A percentile compares a stretch with the other conserved stretches of the same genome.
These are phyloP conservation scores for Alternaria triticimaculans DNA, from an alignment of 2,329 filamentous ascomycete species.

Conservation along the genomic window DNA sequence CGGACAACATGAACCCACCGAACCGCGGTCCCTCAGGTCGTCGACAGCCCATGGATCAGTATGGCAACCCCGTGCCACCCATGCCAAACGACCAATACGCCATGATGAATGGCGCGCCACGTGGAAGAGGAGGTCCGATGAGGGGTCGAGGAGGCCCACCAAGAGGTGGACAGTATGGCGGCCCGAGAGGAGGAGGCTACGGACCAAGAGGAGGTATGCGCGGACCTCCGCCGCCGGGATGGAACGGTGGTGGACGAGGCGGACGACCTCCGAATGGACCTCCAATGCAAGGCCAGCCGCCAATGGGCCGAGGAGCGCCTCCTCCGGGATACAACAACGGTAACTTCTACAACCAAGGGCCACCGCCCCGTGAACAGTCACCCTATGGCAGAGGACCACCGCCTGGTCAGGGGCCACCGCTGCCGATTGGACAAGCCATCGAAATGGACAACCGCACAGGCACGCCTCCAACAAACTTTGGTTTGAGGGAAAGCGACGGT, in stretches of 20 bases:
- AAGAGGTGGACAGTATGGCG: constrained; percentile 44
- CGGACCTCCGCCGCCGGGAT: constrained; percentile 51
- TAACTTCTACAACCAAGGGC: constrained; percentile 43
- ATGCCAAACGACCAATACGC: constrained; percentile 53
- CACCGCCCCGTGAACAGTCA: constrained; percentile 48
- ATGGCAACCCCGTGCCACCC: constrained; percentile 64
- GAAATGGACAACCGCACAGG: constrained; percentile 75
- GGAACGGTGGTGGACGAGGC: constrained; percentile 47
- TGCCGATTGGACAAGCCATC: constrained; percentile 67
- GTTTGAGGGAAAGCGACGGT: constrained; percentile 67
- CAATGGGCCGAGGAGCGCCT: constrained; percentile 50
- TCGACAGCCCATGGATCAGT: constrained; percentile 64
- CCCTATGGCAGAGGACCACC: constrained; percentile 65
- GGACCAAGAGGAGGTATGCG: constrained; percentile 48
- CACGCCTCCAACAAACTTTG: constrained; percentile 46
- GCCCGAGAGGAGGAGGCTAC: constrained; percentile 46
- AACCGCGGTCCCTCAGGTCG: constrained; percentile 48
- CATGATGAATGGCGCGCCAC: constrained; percentile 46
- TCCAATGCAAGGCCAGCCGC: constrained; percentile 43
- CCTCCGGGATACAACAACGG: constrained; percentile 53
- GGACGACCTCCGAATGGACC: constrained; percentile 41
- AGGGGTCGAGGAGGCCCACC: constrained; percentile 50
- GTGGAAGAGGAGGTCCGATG: constrained; percentile 51
- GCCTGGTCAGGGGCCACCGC: constrained; percentile 37
- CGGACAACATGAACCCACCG: constrained; percentile 45